Evolutionary conservation across 73 alveolate species (phyloP).

Genomic region (Stentor roeselii): DNA sequence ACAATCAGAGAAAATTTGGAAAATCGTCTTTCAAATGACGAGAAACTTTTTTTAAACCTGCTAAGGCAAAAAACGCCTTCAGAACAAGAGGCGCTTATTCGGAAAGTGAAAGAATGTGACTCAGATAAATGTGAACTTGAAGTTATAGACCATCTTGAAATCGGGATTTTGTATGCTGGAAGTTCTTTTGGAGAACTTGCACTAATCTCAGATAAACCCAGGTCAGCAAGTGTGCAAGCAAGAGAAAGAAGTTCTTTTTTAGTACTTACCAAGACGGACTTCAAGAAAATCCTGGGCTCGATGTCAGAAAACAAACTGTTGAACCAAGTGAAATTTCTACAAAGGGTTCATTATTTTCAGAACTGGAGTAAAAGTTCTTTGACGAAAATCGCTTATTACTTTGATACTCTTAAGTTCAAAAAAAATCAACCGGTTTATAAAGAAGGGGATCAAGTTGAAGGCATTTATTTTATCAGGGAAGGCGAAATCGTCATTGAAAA

Average conservation of each 20-base stretch:
- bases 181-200: conserved; percentile 82
- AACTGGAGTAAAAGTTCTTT: conserved; percentile 40
- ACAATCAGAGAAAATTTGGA: no score
- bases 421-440: conserved; percentile 40
- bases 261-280: conserved; percentile 36
- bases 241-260: conserved; percentile 30
- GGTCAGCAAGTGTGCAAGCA: conserved; percentile 77
- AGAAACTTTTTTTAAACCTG: no score
- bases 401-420: background rate
- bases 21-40: no score
- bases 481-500: conserved; percentile 60
- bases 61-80: no score
- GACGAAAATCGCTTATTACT: conserved; percentile 43
- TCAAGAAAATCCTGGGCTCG: conserved; percentile 36
- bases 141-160: conserved; percentile 18
- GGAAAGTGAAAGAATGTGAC: background rate
- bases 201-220: conserved; percentile 64
- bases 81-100: background rate
- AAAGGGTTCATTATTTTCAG: conserved; percentile 37
- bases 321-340: conserved; percentile 34
- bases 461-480: conserved; percentile 39
- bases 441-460: conserved; percentile 39
- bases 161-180: conserved; percentile 33
- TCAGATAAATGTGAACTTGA: background rate
- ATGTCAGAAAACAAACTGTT: conserved; percentile 39